phyloP scores from a whole-genome alignment of 106 monocot genomes.

The Chionographis japonica region DNA sequence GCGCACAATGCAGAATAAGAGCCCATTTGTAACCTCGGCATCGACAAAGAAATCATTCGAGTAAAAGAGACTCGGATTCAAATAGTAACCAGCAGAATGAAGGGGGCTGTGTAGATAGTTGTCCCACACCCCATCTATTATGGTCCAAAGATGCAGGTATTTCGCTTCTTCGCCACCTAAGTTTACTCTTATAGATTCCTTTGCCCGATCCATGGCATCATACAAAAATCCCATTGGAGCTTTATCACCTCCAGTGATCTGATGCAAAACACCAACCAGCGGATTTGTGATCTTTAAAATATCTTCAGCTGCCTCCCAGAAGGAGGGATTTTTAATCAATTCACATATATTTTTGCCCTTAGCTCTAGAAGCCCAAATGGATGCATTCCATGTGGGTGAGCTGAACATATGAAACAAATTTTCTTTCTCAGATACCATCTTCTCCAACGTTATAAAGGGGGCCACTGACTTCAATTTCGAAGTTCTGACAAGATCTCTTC shows the following conservation, averaged over 20 bases:
- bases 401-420: constrained; percentile 56
- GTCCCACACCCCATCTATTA: constrained; percentile 78
- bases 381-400: constrained; percentile 37
- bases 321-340: constrained; percentile 34
- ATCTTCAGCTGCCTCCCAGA: constrained; percentile 60
- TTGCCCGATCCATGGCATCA: constrained; percentile 77
- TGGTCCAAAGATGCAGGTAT: constrained; percentile 42
- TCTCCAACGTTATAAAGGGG: constrained; percentile 49
- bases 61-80: constrained; percentile 72
- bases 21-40: constrained; percentile 70
- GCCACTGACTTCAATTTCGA: constrained; percentile 46
- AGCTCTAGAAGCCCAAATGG: constrained; percentile 39
- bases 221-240: constrained; percentile 66
- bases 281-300: constrained; percentile 54
- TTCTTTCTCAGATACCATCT: constrained; percentile 47
- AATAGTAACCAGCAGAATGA: constrained; percentile 68
- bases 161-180: constrained; percentile 38
- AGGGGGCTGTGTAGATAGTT: constrained; percentile 62
- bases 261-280: constrained; percentile 39
- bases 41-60: constrained; percentile 49
- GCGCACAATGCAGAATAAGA: constrained; percentile 32
- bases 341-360: constrained; percentile 32
- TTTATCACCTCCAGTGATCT: constrained; percentile 31
- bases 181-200: constrained; percentile 51
- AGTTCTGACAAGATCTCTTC: constrained; percentile 28